These are phyloP conservation scores for Triangularia verruculosa DNA, from an alignment of 2,329 filamentous ascomycete species.

Conservation along the genomic window DNA sequence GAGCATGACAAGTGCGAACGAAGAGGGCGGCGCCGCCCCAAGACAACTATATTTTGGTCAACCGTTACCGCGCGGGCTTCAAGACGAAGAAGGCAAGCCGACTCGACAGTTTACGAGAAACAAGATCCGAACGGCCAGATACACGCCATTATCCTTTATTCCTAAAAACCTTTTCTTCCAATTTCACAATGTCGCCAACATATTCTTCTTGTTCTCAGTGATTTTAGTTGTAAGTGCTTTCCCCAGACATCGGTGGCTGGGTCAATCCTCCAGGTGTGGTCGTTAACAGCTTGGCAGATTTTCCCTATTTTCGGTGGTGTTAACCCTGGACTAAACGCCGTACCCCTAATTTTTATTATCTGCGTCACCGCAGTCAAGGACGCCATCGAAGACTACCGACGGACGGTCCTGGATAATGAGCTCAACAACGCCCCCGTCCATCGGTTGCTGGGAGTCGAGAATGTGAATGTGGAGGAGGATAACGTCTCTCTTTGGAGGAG, in stretches of 20 bases:
- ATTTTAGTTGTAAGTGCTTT: constrained; percentile 82
- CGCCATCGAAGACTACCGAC: constrained; percentile 89
- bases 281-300: constrained; percentile 58
- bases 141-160: constrained; percentile 90
- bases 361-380: constrained; percentile 88
- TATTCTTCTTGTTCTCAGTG: constrained; percentile 96
- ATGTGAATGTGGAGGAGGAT: constrained; percentile 89
- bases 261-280: constrained; percentile 4
- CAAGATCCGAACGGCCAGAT: constrained; percentile 97
- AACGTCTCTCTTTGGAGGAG: constrained; percentile 81
- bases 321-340: constrained; percentile 85
- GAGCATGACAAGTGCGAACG: constrained; percentile 35
- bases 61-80: constrained; percentile 68
- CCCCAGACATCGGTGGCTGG: neutral
- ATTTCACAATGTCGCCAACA: constrained; percentile 97
- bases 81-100: constrained; percentile 79
- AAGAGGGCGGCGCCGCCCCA: constrained; percentile 40
- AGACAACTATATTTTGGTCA: constrained; percentile 81
- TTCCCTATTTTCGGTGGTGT: constrained; percentile 93
- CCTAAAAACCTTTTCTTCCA: constrained; percentile 98
- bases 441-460: constrained; percentile 81
- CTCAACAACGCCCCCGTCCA: constrained; percentile 96
- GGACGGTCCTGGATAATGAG: constrained; percentile 87
- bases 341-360: constrained; percentile 91
- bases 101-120: constrained; percentile 73